Base-by-base conservation (phyloP, 2,329 filamentous ascomycete species). In the Xylariaceae sp. region DNA sequence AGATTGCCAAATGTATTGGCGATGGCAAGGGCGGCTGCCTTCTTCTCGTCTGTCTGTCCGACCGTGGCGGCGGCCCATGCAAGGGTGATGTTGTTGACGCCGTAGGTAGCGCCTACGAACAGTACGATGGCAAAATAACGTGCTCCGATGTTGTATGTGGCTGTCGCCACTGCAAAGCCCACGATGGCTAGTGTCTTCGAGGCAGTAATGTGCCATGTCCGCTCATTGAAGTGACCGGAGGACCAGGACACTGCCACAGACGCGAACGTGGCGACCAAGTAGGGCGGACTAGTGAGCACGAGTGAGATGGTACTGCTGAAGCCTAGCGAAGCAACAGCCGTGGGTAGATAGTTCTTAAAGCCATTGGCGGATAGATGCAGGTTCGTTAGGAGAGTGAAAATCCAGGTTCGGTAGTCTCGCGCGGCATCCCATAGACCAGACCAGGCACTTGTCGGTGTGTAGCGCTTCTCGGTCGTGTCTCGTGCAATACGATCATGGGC, bases 31-130 rank as follows among this genome's bases (percentile, higher is more conserved):
- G 75, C 71, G 0, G 74, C 74, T 0, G 78, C 78, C 58, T 78
- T 80, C 67, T 80, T 80, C 64, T 80, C 78, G 3, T 77, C 73
- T 0, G 76, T 78, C 59, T 80, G 78, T 0, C 76, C 77, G 16
- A 77, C 71, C 0, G 73, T 74, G 0, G 67, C 69, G 0, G 72
- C 69, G 0, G 73, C 72, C 78, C 78, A 81, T 4, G 75, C 76
- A 0, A 80, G 67, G 34, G 76, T 76, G n/a, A 81, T 72, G 45
- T 72, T 75, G 62, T 79, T 80, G 19, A 79, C 74, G 2, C 69
- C 72, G 21, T 73, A 76, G 2, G 52, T 55, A 24, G 68, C 72
- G 3, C 71, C 70, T 6, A 75, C 73, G 36, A 77, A 76, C 3
- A 78, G 71, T 6, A 76, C 69, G 56, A 76, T 75, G n/a, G 69